Evolutionary conservation across 495 filamentous ascomycete species (phyloP), one percentile per base, ranked within the genome.

Genomic region (Tricharina praecox): DNA sequence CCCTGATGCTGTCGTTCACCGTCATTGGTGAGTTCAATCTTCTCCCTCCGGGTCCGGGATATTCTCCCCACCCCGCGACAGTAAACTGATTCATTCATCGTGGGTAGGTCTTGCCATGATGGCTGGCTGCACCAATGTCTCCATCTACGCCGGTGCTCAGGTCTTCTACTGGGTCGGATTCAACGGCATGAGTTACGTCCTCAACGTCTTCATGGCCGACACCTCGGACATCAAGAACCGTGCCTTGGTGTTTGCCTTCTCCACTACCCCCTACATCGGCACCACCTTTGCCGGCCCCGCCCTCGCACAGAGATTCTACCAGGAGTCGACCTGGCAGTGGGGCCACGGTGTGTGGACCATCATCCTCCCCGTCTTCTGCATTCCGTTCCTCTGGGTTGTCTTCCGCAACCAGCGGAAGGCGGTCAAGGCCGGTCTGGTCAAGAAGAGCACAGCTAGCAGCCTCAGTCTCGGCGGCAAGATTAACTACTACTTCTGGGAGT

Each of bases 181-280:
- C 58, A 73, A 75, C 50, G 74, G 71, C 16, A 62, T 80, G 45
- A 69, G 66, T 41, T 70, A 77, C 61, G 66, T 69, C 25, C 63
- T 78, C 21, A 64, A 68, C 28, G 64, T 81, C 53, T 79, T 81
- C 64, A 70, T 78, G 40, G 76, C 79, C 47, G 79, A 83, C 60
- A 78, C 73, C 2, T 75, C 79, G 0, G 65, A 67, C 4, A 59
- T 83, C 52, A 69, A 70, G 33, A 79, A 81, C 63, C 68, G 79
- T 62, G 71, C 67, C 7, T 63, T 81, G 33, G 70, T 76, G 44
- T 71, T 76, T 50, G 79, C 72, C 8, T 80, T 76, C 51, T 61
- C 67, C 24, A 65, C 60, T n/a, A 78, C 78, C 0, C 79, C 79
- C 2, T 79, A 77, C 61, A 78, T 81, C 46, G 69, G 70, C 50